Conservation (phyloP, 2,329 filamentous ascomycete genomes). For the Paecilomyces formosus region DNA sequence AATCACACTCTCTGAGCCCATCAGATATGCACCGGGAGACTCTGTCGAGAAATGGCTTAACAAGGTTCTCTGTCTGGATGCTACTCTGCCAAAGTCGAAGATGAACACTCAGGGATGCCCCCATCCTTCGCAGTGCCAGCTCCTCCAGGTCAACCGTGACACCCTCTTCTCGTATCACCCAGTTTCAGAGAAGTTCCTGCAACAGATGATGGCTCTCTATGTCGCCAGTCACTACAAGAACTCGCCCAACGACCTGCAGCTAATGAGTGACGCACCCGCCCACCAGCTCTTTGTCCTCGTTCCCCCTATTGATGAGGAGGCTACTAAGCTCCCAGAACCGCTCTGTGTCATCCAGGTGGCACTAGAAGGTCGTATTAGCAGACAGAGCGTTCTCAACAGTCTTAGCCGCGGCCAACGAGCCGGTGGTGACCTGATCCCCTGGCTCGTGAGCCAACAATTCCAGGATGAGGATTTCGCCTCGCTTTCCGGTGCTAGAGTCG, state of each 20-base stretch:
- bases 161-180: slow-evolving; percentile 97
- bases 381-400: slow-evolving; percentile 83
- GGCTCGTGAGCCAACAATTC: slow-evolving; percentile 96
- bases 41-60: slow-evolving; percentile 95
- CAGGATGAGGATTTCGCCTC: slow-evolving; percentile 95
- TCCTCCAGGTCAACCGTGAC: slow-evolving; percentile 91
- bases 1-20: slow-evolving; percentile 87
- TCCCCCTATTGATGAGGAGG: slow-evolving; percentile 70
- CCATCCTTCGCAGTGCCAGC: slow-evolving; percentile 82
- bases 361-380: slow-evolving; percentile 89
- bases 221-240: slow-evolving; percentile 98
- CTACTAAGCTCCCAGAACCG: slow-evolving; percentile 77
- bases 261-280: slow-evolving; percentile 95
- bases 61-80: slow-evolving; percentile 84
- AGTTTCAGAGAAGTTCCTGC: slow-evolving; percentile 91
- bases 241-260: slow-evolving; percentile 91
- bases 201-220: slow-evolving; percentile 97
- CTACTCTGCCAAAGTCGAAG: slow-evolving; percentile 73
- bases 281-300: slow-evolving; percentile 95
- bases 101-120: slow-evolving; percentile 70
- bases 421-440: slow-evolving; percentile 89
- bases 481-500: slow-evolving; percentile 82
- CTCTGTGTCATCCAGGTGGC: slow-evolving; percentile 92
- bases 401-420: slow-evolving; percentile 83
- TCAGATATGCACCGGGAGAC: slow-evolving; percentile 87